A percentile compares a stretch with the other conserved stretches of the same genome.
These are phyloP conservation scores for Coemansia sp. DNA, from an alignment of 192 early-diverging fungal genomes.

Conservation along the genomic window DNA sequence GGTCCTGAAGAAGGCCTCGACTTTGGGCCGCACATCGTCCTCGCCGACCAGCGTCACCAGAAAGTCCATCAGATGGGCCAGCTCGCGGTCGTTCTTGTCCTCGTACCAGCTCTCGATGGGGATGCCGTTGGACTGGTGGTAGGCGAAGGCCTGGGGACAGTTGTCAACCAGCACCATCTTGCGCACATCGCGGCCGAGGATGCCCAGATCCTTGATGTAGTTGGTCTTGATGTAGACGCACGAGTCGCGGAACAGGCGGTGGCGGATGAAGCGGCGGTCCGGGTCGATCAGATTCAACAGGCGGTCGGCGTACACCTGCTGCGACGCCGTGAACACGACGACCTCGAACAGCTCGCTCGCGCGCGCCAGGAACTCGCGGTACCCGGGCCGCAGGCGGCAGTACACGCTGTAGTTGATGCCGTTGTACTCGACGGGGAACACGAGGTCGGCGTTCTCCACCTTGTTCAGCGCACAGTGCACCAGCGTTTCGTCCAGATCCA, in stretches of 20 bases:
- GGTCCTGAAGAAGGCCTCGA: conserved; percentile 59
- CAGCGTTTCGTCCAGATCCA: conserved; percentile 72
- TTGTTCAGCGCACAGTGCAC: conserved; percentile 65
- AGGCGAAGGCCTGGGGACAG: conserved; percentile 73
- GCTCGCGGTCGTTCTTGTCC: conserved; percentile 66
- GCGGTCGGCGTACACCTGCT: conserved; percentile 70
- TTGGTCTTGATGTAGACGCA: conserved; percentile 67
- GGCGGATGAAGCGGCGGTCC: conserved; percentile 59
- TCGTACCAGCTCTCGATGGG: conserved; percentile 77
- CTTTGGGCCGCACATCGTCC: conserved; percentile 69
- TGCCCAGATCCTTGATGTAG: conserved; percentile 71
- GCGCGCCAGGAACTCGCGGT: conserved; percentile 61
- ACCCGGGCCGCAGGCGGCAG: conserved; percentile 69
- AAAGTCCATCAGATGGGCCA: conserved; percentile 62
- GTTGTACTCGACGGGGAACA: conserved; percentile 69
- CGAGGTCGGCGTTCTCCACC: conserved; percentile 61
- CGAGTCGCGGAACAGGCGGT: conserved; percentile 70
- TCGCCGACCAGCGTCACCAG: conserved; percentile 59
- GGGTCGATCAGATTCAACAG: conserved; percentile 67
- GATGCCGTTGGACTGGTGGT: conserved; percentile 72
- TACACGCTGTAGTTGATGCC: conserved; percentile 63
- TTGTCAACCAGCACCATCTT: conserved; percentile 72
- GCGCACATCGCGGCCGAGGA: conserved; percentile 66
- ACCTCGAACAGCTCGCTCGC: conserved; percentile 66
- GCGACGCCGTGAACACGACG: conserved; percentile 74